phyloP scores from a whole-genome alignment of 225 moss, liverwort and hornwort species.

The Thuidium tamariscinum region DNA sequence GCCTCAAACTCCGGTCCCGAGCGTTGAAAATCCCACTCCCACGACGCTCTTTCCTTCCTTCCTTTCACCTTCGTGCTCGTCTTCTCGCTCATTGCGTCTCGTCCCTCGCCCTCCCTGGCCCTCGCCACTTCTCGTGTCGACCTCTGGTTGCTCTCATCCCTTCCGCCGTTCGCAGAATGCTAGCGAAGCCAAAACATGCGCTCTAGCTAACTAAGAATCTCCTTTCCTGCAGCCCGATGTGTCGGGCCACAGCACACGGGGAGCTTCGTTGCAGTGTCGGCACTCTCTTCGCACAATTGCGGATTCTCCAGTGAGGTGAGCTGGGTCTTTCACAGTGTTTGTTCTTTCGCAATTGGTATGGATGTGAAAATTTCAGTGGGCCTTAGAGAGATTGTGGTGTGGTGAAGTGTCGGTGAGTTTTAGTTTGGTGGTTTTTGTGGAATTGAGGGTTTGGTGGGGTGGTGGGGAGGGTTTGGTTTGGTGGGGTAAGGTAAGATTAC shows the following conservation, averaged over 20 bases:
- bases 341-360: neutral
- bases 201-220: neutral
- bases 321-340: neutral
- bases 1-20: neutral
- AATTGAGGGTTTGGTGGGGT: neutral
- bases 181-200: neutral
- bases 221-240: neutral
- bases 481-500: too few species aligned
- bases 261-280: neutral
- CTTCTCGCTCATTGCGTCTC: neutral
- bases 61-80: neutral
- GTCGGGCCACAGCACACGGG: neutral
- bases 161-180: neutral
- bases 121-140: neutral
- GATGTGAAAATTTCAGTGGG: neutral
- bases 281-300: neutral
- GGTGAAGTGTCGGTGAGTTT: neutral
- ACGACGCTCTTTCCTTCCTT: neutral
- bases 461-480: neutral
- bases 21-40: neutral
- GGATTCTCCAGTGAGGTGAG: neutral
- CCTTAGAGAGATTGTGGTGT: neutral
- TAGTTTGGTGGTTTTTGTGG: neutral
- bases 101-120: neutral
- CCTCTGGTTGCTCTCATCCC: neutral